phyloP scores from a whole-genome alignment of 306 rosid species.

The Canavalia gladiata region DNA sequence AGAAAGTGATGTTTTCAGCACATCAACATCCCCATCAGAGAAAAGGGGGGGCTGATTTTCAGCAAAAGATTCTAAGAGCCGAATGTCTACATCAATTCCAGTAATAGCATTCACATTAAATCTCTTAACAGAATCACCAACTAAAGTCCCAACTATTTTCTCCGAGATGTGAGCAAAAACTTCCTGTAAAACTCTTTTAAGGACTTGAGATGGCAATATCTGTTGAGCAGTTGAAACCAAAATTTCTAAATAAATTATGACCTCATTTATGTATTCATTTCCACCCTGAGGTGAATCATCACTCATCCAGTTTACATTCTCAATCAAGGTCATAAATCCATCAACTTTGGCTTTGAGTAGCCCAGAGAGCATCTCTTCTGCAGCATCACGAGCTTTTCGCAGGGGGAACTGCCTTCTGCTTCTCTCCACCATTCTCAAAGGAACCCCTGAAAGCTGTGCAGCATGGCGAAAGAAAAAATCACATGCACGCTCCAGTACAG shows the following conservation, averaged over 20 bases:
- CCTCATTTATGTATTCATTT: conserved; percentile 94
- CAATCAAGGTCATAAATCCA: conserved; percentile 87
- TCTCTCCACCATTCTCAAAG: conserved; percentile 94
- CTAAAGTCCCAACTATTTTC: conserved; percentile 77
- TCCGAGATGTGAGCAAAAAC: conserved; percentile 93
- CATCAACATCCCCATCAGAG: conserved; percentile 79
- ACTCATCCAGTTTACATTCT: conserved; percentile 87
- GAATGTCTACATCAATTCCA: conserved; percentile 86
- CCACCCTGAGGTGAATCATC: conserved; percentile 83
- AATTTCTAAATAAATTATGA: conserved; percentile 90
- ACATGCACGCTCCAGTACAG: conserved; percentile 93
- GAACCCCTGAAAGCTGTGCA: conserved; percentile 96
- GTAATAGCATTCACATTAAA: conserved; percentile 75
- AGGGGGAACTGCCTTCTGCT: conserved; percentile 91
- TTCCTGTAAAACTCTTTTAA: conserved; percentile 83
- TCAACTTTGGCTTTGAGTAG: conserved; percentile 71
- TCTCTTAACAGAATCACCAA: conserved; percentile 84
- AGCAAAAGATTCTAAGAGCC: conserved; percentile 87
- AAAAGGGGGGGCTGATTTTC: conserved; percentile 81
- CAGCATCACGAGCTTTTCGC: conserved; percentile 88
- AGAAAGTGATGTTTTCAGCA: conserved; percentile 75
- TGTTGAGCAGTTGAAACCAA: conserved; percentile 94
- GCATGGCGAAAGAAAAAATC: conserved; percentile 98
- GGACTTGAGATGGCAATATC: conserved; percentile 90
- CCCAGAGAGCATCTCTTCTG: conserved; percentile 75